Percentiles rank a stretch among this genome's conserved stretches.
Conservation (phyloP, 257 asterid genomes). For the Petrea volubilis region DNA sequence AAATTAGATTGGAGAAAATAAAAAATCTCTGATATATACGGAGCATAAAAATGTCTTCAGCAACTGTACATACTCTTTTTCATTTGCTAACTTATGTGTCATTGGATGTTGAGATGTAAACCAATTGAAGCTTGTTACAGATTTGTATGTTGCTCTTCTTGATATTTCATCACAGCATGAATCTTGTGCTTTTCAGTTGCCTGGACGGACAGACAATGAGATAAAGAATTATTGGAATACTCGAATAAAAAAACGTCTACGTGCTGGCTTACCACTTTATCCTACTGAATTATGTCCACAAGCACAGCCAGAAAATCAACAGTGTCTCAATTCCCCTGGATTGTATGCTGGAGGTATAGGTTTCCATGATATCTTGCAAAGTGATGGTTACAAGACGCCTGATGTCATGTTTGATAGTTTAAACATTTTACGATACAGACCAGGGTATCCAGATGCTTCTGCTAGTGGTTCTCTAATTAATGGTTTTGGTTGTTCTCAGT, state of each 20-base stretch:
- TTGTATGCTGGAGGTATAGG: conserved; percentile 38
- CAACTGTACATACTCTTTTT: conserved; percentile 6
- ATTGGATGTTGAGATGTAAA: conserved; percentile 15
- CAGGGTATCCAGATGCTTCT: conserved; percentile 37
- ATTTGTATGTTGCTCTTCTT: background rate
- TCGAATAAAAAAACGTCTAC: conserved; percentile 65
- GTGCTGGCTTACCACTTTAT: conserved; percentile 68
- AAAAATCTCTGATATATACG: background rate
- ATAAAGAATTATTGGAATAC: conserved; percentile 74
- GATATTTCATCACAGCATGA: background rate
- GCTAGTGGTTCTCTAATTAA: conserved; percentile 34
- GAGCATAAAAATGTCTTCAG: conserved; percentile 1
- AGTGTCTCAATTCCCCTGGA: conserved; percentile 36
- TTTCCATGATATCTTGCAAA: conserved; percentile 42
- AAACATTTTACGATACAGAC: conserved; percentile 36
- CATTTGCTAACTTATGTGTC: background rate
- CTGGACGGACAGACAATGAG: conserved; percentile 74
- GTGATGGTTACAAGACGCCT: conserved; percentile 37
- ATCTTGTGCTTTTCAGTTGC: conserved; percentile 45
- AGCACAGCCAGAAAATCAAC: conserved; percentile 40
- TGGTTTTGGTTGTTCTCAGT: conserved; percentile 45
- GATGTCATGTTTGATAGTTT: conserved; percentile 48
- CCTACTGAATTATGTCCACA: conserved; percentile 51
- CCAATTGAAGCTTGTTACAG: background rate
- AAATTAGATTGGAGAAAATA: background rate